phyloP scores from a whole-genome alignment of 2,329 filamentous ascomycete genomes.

The Xylariales sp. region DNA sequence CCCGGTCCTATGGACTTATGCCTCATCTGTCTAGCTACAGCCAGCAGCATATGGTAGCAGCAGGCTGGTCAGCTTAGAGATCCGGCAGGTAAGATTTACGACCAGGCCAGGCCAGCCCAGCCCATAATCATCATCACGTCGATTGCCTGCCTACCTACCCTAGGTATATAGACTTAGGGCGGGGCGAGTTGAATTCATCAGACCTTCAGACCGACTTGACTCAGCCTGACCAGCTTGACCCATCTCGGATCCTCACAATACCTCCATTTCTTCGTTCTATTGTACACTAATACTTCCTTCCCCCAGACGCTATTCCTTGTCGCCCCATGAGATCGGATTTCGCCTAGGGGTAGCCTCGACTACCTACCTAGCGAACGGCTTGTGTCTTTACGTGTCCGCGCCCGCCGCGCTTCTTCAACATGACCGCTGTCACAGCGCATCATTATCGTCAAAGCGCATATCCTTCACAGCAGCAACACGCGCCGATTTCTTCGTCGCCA shows the following conservation, averaged over 20 bases:
- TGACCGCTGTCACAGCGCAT: slow-evolving; percentile 47
- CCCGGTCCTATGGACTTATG: not conserved
- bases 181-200: not conserved
- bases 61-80: slow-evolving; percentile 20
- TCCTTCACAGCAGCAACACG: slow-evolving; percentile 36
- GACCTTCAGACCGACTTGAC: slow-evolving; percentile 25
- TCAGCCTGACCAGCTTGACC: slow-evolving; percentile 16
- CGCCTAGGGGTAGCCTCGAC: slow-evolving; percentile 20
- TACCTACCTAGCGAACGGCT: slow-evolving; percentile 11
- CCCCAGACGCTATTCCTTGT: slow-evolving; percentile 1
- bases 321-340: slow-evolving; percentile 23
- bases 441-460: slow-evolving; percentile 41
- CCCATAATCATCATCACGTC: not conserved
- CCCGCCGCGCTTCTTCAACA: slow-evolving; percentile 36
- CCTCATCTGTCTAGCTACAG: not conserved
- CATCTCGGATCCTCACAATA: not conserved
- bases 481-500: slow-evolving; percentile 29
- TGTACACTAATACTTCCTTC: not conserved
- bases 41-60: slow-evolving; percentile 7
- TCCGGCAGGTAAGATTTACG: not conserved
- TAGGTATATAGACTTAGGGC: not conserved
- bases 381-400: slow-evolving; percentile 33
- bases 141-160: not conserved
- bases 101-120: not conserved
- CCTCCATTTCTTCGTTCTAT: not conserved